Evolutionary conservation across 2,329 filamentous ascomycete genomes (phyloP).

Genomic region (Aotearoamyces nothofagi): DNA sequence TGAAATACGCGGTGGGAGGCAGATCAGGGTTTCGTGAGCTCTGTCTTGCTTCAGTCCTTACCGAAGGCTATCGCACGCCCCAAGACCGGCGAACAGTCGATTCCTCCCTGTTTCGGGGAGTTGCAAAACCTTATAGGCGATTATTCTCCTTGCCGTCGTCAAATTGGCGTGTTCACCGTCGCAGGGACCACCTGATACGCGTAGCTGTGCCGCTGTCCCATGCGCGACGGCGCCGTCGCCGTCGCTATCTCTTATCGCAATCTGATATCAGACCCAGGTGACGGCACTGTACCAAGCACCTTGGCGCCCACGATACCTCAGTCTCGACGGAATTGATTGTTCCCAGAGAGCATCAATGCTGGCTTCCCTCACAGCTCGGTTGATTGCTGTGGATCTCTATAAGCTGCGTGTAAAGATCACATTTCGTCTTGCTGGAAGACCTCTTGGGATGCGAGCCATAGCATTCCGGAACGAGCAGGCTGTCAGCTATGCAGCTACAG

Average conservation of each 20-base stretch:
- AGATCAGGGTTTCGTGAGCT: background rate
- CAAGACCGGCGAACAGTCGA: background rate
- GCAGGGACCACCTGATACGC: too few relatives aligned
- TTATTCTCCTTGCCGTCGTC: too few relatives aligned
- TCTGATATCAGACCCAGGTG: too few relatives aligned
- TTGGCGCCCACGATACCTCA: too few relatives aligned
- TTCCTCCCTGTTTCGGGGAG: too few relatives aligned
- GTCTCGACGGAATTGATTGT: too few relatives aligned
- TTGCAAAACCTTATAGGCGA: too few relatives aligned
- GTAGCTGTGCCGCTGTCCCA: too few relatives aligned
- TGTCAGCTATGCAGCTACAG: conserved; percentile 39
- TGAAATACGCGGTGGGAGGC: conserved; percentile 1
- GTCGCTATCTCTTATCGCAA: too few relatives aligned
- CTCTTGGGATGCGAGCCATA: conserved; percentile 39
- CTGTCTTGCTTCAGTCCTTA: background rate
- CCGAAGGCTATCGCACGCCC: background rate
- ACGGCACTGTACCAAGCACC: too few relatives aligned
- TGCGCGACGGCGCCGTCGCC: too few relatives aligned
- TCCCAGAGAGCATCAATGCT: conserved; percentile 3
- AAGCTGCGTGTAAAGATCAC: conserved; percentile 16
- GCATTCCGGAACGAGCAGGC: conserved; percentile 44
- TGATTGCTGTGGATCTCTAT: conserved; percentile 14
- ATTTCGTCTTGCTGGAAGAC: conserved; percentile 20
- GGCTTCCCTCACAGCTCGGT: conserved; percentile 8
- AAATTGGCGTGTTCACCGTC: too few relatives aligned